phyloP scores from a whole-genome alignment of 495 filamentous ascomycete species.

The Glarea lozoyensis region DNA sequence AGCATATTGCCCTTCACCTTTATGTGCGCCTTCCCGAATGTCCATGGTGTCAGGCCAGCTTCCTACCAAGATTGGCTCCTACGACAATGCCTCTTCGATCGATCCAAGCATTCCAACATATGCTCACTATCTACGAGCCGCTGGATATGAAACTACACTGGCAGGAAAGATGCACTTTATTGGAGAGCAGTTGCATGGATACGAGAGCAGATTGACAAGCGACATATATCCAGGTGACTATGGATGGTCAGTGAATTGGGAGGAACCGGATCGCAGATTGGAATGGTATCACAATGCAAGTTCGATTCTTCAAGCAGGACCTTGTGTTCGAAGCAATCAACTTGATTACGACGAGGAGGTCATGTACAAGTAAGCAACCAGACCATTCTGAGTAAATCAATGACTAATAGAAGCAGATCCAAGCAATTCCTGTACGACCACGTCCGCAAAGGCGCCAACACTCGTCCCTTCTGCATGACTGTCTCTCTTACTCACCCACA shows the following conservation, averaged over 20 bases:
- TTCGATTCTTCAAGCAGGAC: constrained; percentile 77
- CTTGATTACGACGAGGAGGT: constrained; percentile 93
- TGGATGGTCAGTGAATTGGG: constrained; percentile 87
- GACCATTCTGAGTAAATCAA: neutral
- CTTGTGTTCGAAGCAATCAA: constrained; percentile 79
- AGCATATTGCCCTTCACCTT: constrained; percentile 81
- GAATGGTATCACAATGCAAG: constrained; percentile 93
- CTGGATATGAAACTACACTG: constrained; percentile 80
- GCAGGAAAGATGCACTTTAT: constrained; percentile 96
- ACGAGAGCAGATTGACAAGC: constrained; percentile 77
- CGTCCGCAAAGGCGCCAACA: constrained; percentile 55
- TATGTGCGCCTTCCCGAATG: constrained; percentile 83
- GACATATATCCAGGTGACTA: constrained; percentile 90
- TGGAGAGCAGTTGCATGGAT: constrained; percentile 85
- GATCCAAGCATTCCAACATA: constrained; percentile 73
- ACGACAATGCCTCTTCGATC: constrained; percentile 76
- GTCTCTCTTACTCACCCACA: constrained; percentile 87
- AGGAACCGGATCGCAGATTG: constrained; percentile 69
- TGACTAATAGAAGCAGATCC: constrained; percentile 26
- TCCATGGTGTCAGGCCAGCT: constrained; percentile 83
- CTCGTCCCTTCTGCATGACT: constrained; percentile 77
- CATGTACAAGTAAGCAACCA: constrained; percentile 51
- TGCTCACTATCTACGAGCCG: constrained; percentile 76
- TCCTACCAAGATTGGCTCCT: constrained; percentile 77
- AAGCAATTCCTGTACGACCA: constrained; percentile 79